These are phyloP conservation scores for Blepharisma undulans DNA, from an alignment of 169 alveolate genomes.

Conservation along the genomic window DNA sequence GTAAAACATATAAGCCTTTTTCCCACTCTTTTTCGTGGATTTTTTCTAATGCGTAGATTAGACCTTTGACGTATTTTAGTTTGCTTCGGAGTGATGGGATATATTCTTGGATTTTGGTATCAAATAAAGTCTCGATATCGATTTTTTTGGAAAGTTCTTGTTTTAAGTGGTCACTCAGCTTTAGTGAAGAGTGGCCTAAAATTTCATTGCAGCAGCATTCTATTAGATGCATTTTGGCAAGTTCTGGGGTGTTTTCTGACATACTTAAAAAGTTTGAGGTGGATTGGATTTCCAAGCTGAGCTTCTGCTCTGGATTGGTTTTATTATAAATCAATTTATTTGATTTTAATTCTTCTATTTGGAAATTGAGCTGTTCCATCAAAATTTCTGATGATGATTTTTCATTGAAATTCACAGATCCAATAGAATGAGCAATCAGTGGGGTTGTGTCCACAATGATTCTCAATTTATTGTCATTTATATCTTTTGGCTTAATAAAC, in stretches of 20 bases:
- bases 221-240: slow-evolving; percentile 25
- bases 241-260: neutral
- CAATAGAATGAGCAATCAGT: neutral
- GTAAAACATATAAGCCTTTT: neutral
- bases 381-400: slow-evolving; percentile 18
- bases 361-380: neutral
- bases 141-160: neutral
- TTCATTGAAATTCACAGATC: neutral
- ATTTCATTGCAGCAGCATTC: slow-evolving; percentile 17
- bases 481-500: neutral
- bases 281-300: slow-evolving; percentile 16
- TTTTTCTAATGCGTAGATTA: neutral
- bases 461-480: neutral
- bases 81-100: neutral
- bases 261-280: neutral
- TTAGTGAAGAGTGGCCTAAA: neutral
- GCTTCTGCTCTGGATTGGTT: neutral
- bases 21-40: slow-evolving; percentile 14
- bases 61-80: neutral
- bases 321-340: neutral
- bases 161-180: neutral
- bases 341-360: neutral
- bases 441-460: neutral
- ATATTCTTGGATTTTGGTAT: neutral
- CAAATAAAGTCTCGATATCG: neutral